Conservation (phyloP, 2,329 filamentous ascomycete species). For the Pseudogymnoascus sp. region DNA sequence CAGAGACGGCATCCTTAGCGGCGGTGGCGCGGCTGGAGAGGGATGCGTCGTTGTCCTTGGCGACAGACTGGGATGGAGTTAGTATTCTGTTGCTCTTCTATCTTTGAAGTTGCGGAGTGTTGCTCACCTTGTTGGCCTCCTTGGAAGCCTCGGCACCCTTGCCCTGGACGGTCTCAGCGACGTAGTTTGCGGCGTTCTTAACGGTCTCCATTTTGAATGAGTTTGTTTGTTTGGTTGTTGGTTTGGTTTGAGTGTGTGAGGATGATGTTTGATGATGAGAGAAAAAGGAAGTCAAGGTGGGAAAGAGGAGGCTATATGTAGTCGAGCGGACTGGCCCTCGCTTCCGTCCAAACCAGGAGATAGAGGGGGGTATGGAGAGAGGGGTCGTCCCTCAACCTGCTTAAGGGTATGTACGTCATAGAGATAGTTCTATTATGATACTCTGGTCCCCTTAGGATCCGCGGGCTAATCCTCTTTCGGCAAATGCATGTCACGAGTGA, state of each 20-base stretch:
- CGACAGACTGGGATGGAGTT: conserved; percentile 31
- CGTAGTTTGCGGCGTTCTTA: conserved; percentile 49
- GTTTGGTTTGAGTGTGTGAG: conserved; percentile 19
- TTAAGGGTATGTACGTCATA: conserved; percentile 1
- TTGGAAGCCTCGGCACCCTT: conserved; percentile 42
- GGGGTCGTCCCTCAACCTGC: not conserved
- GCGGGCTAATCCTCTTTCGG: not conserved
- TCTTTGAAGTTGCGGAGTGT: not conserved
- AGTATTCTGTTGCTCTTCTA: not conserved
- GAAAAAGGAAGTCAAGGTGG: conserved; percentile 5
- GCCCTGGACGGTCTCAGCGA: conserved; percentile 47
- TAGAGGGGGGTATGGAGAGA: not conserved
- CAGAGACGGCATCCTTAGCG: conserved; percentile 42
- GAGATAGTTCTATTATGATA: not conserved
- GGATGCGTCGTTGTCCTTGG: conserved; percentile 43
- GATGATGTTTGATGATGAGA: conserved; percentile 16
- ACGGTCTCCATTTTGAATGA: conserved; percentile 31
- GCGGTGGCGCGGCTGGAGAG: conserved; percentile 41
- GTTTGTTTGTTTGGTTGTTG: conserved; percentile 11
- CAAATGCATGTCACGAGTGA: not conserved
- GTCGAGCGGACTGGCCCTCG: not conserved
- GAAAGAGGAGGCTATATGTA: conserved; percentile 13
- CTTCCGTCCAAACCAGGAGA: not conserved
- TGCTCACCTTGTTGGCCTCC: conserved; percentile 50
- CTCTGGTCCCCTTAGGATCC: not conserved